These are phyloP conservation scores for Arabidopsis hybrid DNA, from an alignment of 441 rosid genomes.

Conservation along the genomic window DNA sequence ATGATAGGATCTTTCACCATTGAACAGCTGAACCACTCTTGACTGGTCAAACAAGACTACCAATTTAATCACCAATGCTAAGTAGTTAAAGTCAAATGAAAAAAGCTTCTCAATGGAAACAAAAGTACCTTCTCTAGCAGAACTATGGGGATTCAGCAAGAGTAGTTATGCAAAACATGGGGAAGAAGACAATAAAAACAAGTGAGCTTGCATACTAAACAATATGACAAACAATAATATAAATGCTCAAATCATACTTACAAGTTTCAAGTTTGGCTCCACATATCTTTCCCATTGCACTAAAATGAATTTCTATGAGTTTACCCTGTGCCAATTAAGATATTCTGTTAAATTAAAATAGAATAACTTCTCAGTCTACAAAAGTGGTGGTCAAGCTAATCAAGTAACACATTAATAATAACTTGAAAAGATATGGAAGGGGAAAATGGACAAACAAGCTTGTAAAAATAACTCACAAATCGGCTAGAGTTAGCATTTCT, in stretches of 20 bases:
- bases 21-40: conserved; percentile 88
- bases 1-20: conserved; percentile 94
- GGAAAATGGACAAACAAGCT: neutral
- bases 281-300: conserved; percentile 78
- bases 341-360: conserved; percentile 7
- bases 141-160: conserved; percentile 52
- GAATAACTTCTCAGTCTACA: conserved; percentile 8
- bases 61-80: conserved; percentile 43
- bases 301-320: conserved; percentile 87
- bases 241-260: conserved; percentile 52
- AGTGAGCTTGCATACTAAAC: conserved; percentile 47
- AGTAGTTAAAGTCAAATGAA: conserved; percentile 31
- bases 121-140: conserved; percentile 90
- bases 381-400: conserved; percentile 18
- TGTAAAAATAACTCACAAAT: conserved; percentile 67
- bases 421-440: conserved; percentile 24
- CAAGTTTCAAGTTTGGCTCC: conserved; percentile 93
- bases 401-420: neutral
- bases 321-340: conserved; percentile 58
- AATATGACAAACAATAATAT: conserved; percentile 25
- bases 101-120: conserved; percentile 34
- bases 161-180: conserved; percentile 39
- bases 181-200: conserved; percentile 43
- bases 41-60: conserved; percentile 68
- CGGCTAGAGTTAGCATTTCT: conserved; percentile 94